A percentile compares a stretch with the other conserved stretches of the same genome.
Evolutionary conservation across 148 eudicot species (phyloP).

Genomic region (Rhododendron mucronatum): DNA sequence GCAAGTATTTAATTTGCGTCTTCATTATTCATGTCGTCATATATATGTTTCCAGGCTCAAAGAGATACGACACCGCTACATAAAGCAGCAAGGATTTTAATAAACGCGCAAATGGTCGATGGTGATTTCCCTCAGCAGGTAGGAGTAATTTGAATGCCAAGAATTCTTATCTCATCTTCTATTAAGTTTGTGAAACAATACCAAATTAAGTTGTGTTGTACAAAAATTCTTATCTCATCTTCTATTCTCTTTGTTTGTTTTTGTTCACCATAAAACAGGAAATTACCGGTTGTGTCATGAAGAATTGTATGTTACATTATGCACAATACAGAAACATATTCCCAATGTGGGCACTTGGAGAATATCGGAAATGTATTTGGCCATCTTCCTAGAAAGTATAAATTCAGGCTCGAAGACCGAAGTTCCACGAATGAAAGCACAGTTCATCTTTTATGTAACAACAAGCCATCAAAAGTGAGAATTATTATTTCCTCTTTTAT

Average conservation of each 20-base stretch:
- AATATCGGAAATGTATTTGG: slow-evolving; percentile 3
- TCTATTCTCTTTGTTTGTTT: not conserved
- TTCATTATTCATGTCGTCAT: not conserved
- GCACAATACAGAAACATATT: slow-evolving; percentile 38
- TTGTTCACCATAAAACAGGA: too few relatives aligned
- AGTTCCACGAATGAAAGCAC: too few relatives aligned
- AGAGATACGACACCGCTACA: slow-evolving; percentile 44
- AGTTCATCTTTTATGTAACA: too few relatives aligned
- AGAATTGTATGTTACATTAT: too few relatives aligned
- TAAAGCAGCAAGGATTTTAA: slow-evolving; percentile 44
- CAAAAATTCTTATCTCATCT: too few relatives aligned
- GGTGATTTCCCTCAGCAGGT: slow-evolving; percentile 55
- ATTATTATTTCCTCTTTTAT: too few relatives aligned
- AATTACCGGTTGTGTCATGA: too few relatives aligned
- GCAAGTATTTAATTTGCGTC: not conserved
- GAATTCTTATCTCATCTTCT: too few relatives aligned
- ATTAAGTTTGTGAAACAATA: too few relatives aligned
- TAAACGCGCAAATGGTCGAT: slow-evolving; percentile 42
- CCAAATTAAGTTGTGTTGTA: too few relatives aligned
- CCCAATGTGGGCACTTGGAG: slow-evolving; percentile 6
- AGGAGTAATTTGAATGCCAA: slow-evolving; percentile 4
- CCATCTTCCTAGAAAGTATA: slow-evolving; percentile 9
- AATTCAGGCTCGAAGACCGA: not conserved
- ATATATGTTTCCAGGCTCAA: slow-evolving; percentile 23
- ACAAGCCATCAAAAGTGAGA: too few relatives aligned